Evolutionary conservation across 179 eudicot species (phyloP).

Genomic region (Vitellaria paradoxa): DNA sequence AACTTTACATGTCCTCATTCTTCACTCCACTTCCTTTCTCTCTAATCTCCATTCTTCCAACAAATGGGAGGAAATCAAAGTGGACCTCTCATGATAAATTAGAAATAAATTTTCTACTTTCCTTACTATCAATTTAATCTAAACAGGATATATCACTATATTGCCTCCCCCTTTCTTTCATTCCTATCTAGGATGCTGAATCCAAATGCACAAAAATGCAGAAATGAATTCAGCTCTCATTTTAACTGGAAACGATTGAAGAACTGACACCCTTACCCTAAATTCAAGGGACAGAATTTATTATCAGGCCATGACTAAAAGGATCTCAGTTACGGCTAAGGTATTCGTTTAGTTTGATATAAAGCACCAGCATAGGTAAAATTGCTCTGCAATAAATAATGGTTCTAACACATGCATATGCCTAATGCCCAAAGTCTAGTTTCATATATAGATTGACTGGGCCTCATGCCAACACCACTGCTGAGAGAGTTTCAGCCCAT

Average conservation of each 20-base stretch:
- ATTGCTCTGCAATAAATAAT: neutral
- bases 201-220: neutral
- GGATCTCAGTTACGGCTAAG: neutral
- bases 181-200: neutral
- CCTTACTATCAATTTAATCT: neutral
- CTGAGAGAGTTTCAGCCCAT: neutral
- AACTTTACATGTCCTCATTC: neutral
- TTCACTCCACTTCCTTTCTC: neutral
- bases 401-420: neutral
- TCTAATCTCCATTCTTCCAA: neutral
- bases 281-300: neutral
- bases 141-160: neutral
- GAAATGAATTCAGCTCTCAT: neutral
- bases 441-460: neutral
- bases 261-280: neutral
- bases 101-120: neutral
- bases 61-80: neutral
- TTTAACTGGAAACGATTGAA: neutral
- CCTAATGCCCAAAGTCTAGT: neutral
- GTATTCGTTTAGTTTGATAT: neutral
- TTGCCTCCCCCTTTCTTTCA: neutral
- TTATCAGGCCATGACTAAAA: neutral
- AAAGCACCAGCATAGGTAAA: neutral
- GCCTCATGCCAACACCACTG: neutral
- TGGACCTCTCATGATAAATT: neutral